Base-by-base conservation (phyloP, 495 filamentous ascomycete species). In the Talaromyces wortmannii region DNA sequence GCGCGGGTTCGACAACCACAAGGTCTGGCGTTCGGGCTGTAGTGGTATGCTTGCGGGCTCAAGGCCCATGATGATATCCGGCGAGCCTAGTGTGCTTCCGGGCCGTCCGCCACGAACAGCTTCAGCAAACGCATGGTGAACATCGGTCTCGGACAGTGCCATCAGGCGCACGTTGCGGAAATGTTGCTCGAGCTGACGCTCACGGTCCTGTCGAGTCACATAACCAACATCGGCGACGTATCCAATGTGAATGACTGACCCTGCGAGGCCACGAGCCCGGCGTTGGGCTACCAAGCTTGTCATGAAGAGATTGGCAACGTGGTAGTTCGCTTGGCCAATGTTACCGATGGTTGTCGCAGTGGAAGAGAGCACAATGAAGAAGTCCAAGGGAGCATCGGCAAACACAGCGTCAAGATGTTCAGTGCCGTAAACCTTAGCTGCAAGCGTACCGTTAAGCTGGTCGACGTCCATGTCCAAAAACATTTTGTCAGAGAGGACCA, bases 261-360 rank as follows among this genome's bases (percentile, higher is more conserved):
- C 73, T 3, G 67, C 62, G 0, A 72, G 32, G 6, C 61, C 61
- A 23, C 55, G 31, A 11, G 50, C 30, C n/a, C 65, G 55, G 0
- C 76, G 57, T 46, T 70, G 55, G 5, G 36, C 52, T 0, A 64
- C 67, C 1, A 77, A 45, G 12, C 58, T 56, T 15, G 55, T 73
- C 69, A 55, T 69, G 66, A 77, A 83, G 67, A 76, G 70, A 63
- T 81, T 81, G n/a, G 74, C 78, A 0, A 78, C 74, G 0, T 70
- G 66, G 59, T 82, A 82, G 60, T 79, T 80, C 31, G 76, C 65
- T 56, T 81, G 36, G 13, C 36, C 36, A 2, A 29, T 6, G 30
- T 61, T 68, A 16, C 70, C 70, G 12, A 63, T 45, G 6, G 72
- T 46, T 30, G 31, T 53, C 4, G 57, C 48, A 8, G 64, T 45